Evolutionary conservation across 306 rosid genomes (phyloP).

Genomic region (Trifolium dubium): DNA sequence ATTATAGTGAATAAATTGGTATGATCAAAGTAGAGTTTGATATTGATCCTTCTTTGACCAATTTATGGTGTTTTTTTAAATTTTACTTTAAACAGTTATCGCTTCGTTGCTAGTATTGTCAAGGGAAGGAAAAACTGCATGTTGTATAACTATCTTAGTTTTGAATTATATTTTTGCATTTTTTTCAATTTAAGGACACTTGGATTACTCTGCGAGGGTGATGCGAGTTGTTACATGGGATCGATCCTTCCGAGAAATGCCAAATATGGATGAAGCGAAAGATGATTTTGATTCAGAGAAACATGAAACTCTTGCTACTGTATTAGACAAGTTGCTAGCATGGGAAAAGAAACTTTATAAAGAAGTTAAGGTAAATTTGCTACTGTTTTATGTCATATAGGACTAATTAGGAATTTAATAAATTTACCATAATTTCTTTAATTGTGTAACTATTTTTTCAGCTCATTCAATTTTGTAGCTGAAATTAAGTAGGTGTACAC

Average conservation of each 20-base stretch:
- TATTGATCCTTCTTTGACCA: too few species aligned
- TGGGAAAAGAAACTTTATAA: slow-evolving; percentile 96
- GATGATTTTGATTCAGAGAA: slow-evolving; percentile 79
- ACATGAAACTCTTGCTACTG: slow-evolving; percentile 84
- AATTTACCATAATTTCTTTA: slow-evolving; percentile 3
- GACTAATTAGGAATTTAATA: slow-evolving; percentile 40
- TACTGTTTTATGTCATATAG: slow-evolving; percentile 24
- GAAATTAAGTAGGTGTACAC: background rate
- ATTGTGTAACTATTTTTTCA: background rate
- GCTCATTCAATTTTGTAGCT: background rate
- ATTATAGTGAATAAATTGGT: too few species aligned
- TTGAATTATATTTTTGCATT: background rate
- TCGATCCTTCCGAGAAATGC: slow-evolving; percentile 70
- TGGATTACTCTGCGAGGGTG: slow-evolving; percentile 89
- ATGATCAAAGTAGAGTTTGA: too few species aligned
- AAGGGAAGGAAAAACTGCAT: too few species aligned
- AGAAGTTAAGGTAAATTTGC: slow-evolving; percentile 74
- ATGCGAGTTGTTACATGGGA: slow-evolving; percentile 97
- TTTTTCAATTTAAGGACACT: slow-evolving; percentile 59
- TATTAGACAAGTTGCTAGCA: slow-evolving; percentile 88
- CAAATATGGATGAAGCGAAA: slow-evolving; percentile 56
- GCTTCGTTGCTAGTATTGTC: too few species aligned
- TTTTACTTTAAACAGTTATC: too few species aligned
- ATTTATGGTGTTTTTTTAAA: too few species aligned
- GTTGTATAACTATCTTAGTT: background rate